Evolutionary conservation across 345 rosid species (phyloP).

Genomic region (Arabis alpina): DNA sequence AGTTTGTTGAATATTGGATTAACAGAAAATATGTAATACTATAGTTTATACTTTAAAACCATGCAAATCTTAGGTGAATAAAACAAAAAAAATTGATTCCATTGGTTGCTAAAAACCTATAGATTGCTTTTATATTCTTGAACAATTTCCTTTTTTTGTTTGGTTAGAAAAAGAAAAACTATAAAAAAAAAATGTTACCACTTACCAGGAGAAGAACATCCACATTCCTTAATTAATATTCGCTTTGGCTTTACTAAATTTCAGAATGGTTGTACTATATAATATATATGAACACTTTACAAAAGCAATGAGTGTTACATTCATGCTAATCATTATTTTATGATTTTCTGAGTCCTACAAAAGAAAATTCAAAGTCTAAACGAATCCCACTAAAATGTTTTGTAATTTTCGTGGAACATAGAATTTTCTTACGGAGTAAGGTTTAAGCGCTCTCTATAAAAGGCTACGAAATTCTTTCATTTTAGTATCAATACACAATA

Average conservation of each 20-base stretch:
- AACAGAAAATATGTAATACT: neutral
- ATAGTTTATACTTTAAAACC: neutral
- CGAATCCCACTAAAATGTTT: neutral
- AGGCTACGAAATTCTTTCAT: conserved; percentile 3
- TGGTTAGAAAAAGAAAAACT: no score
- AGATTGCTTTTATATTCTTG: neutral
- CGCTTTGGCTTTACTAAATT: neutral
- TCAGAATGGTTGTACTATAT: neutral
- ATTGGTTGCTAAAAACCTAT: neutral
- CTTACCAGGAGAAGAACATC: neutral
- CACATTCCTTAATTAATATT: neutral
- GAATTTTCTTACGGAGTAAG: conserved; percentile 21
- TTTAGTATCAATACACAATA: conserved; percentile 16
- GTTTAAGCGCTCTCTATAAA: conserved; percentile 30
- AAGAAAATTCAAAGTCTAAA: conserved; percentile 20
- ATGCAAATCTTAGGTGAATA: no score
- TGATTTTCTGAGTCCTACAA: neutral
- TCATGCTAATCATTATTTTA: neutral
- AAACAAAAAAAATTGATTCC: no score
- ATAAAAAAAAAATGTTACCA: neutral
- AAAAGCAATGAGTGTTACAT: neutral
- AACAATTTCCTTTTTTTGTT: neutral
- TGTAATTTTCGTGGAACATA: neutral
- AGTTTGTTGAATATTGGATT: neutral
- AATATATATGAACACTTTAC: neutral